Evolutionary conservation across 495 filamentous ascomycete genomes (phyloP), one percentile per base, ranked within the genome.

Genomic region (Penicillium parvum): DNA sequence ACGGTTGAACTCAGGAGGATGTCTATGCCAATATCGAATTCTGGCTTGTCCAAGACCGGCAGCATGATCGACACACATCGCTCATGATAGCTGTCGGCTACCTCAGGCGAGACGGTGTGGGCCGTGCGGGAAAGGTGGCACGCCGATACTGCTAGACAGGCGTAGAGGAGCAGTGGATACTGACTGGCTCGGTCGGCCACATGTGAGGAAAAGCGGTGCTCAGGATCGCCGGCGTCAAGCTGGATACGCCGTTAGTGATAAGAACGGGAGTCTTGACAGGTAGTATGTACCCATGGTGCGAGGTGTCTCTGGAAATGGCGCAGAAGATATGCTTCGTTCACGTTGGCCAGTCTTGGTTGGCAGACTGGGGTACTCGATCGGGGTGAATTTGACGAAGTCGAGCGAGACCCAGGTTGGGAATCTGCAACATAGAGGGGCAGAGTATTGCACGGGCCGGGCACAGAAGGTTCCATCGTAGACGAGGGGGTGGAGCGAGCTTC

Each of bases 31-130:
- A 66, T 68, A 2, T 59, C 45, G 32, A 55, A 66, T 17, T 66
- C 55, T 7, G 52, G 49, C 28, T 64, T 64, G 32, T 66, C 67
- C 6, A 71, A 50, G 0, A 61, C 58, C 1, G 67, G 64, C 2
- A 69, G 51, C 46, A 71, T 63, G 9, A 71, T 69, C 14, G 55
- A 63, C 32, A 71, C 61, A 36, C 68, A 72, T 45, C 61, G 65
- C 23, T 72, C 66, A 50, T 69, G 64, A 21, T 69, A 68, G 40
- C 45, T 61, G 32, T 72, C 63, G n/a, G 66, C 66, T 2, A 64
- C 52, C 22, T 62, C 52, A 0, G 55, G 39, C 1, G 68, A 47
- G 39, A 69, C 42, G 3, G 58, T 52, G 37, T 64, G 54, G 36
- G 58, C 58, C 6, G 65, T 69, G 32, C 57, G 52, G 9, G 60